Evolutionary conservation across 495 filamentous ascomycete genomes (phyloP), one percentile per base, ranked within the genome.

Genomic region (Annulohypoxylon maeteangense): DNA sequence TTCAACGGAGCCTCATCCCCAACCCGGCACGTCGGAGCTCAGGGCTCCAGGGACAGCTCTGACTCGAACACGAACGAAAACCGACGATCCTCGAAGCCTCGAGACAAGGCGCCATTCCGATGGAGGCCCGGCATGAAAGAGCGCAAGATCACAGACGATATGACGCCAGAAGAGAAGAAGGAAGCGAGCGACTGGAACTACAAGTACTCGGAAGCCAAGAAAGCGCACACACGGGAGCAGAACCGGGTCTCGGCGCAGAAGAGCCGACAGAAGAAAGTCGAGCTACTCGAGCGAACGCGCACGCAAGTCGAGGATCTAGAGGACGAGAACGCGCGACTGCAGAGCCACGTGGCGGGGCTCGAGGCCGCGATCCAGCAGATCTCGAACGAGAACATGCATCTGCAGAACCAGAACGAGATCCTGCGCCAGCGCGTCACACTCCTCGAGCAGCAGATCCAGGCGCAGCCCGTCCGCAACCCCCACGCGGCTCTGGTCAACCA

Each of bases 211-310:
- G 22, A 45, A 2, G 67, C 59, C 16, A 70, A 62, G 27, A 31
- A 23, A 3, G 44, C 48, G 0, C 60, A 63, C 12, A 58, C 36
- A 4, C 53, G 67, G 0, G 34, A 50, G 23, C 53, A 58, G 54
- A 70, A 70, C 25, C 60, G 67, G 0, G 34, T 42, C 4, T 70
- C 67, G 3, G 67, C 67, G 1, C 44, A 27, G 27, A 44, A 42
- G 6, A 70, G 67, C 27, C 67, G 67, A 1, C 29, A 20, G 8
- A 50, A 31, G 23, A 70, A 65, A 45, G 51, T 51, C 12, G 20
- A 14, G 20, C 25, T 40, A 8, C 66, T 68, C 3, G 8, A 29
- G 1, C 27, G 38, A 6, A 61, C 57, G 20, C 29, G 51, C 48
- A 20, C 12, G 11, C 18, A 54, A 7, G 61, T 64, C 2, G 25